phyloP scores from a whole-genome alignment of 192 early-diverging fungal genomes.

The Fimicolochytrium jonesii region DNA sequence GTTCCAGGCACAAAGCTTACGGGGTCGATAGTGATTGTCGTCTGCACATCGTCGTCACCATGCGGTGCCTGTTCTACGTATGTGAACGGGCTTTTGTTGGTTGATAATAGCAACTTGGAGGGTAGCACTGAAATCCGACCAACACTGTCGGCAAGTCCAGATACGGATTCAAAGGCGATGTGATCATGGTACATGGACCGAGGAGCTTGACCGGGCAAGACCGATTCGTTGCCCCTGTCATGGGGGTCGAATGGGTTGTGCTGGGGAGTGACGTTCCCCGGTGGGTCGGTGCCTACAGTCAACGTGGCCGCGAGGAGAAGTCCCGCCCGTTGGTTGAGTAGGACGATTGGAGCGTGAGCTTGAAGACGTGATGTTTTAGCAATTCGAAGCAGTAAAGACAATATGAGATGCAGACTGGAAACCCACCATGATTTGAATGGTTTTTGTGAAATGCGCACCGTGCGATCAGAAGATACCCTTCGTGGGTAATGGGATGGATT shows the following conservation, averaged over 20 bases:
- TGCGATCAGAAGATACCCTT: conserved; percentile 89
- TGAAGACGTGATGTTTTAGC: too few relatives aligned
- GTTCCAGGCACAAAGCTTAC: conserved; percentile 81
- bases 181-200: conserved; percentile 34
- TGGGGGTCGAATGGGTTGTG: conserved; percentile 6
- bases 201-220: conserved; percentile 9
- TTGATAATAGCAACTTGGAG: conserved; percentile 43
- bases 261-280: conserved; percentile 5
- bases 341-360: conserved; percentile 43
- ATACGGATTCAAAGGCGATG: too few relatives aligned
- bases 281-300: conserved; percentile 22
- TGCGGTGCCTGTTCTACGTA: too few relatives aligned
- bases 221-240: conserved; percentile 10
- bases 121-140: conserved; percentile 59
- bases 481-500: conserved; percentile 81
- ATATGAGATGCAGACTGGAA: too few relatives aligned
- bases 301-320: conserved; percentile 39
- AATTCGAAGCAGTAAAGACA: too few relatives aligned
- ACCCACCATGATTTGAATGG: conserved; percentile 9
- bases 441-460: conserved; percentile 72
- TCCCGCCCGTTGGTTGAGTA: conserved; percentile 45
- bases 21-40: conserved; percentile 43
- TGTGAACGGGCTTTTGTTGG: conserved; percentile 11
- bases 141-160: conserved; percentile 14
- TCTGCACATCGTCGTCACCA: conserved; percentile 39